Conservation (phyloP, 805 yeast species). For the Scheffersomyces coipomensis region DNA sequence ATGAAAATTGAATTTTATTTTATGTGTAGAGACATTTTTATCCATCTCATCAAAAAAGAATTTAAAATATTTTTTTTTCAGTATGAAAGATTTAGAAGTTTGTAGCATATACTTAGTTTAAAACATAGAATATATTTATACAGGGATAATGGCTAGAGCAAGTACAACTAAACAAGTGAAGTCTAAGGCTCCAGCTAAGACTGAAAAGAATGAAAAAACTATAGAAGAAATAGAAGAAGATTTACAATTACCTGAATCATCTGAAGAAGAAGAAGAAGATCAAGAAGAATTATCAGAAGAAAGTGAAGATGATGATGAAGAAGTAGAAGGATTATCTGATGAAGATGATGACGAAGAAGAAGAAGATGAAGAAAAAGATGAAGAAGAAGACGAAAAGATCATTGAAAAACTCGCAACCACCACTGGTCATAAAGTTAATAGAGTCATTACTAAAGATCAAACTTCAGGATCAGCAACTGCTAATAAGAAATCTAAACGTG, state of each 20-base stretch:
- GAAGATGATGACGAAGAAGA: constrained; percentile 24
- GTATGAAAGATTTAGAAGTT: background rate
- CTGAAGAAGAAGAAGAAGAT: constrained; percentile 10
- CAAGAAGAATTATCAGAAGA: constrained; percentile 15
- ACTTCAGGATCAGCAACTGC: constrained; percentile 4
- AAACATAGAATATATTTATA: too few relatives aligned
- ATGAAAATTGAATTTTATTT: background rate
- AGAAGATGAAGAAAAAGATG: constrained; percentile 20
- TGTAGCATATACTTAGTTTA: too few relatives aligned
- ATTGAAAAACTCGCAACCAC: constrained; percentile 6
- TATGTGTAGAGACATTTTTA: background rate
- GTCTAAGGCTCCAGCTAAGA: background rate
- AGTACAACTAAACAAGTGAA: background rate
- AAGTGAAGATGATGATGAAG: constrained; percentile 17
- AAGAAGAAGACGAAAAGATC: constrained; percentile 14
- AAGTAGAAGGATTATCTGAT: constrained; percentile 18
- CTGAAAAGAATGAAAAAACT: constrained; percentile 14
- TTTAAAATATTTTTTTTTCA: background rate
- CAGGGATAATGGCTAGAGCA: constrained; percentile 2
- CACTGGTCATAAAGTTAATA: constrained; percentile 22
- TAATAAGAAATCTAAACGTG: constrained; percentile 34
- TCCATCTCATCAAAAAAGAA: background rate
- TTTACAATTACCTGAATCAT: constrained; percentile 15
- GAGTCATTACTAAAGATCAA: constrained; percentile 10
- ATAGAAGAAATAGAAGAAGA: constrained; percentile 21